Base-by-base conservation (phyloP, 192 early-diverging fungal genomes). In the Mortierella hygrophila region DNA sequence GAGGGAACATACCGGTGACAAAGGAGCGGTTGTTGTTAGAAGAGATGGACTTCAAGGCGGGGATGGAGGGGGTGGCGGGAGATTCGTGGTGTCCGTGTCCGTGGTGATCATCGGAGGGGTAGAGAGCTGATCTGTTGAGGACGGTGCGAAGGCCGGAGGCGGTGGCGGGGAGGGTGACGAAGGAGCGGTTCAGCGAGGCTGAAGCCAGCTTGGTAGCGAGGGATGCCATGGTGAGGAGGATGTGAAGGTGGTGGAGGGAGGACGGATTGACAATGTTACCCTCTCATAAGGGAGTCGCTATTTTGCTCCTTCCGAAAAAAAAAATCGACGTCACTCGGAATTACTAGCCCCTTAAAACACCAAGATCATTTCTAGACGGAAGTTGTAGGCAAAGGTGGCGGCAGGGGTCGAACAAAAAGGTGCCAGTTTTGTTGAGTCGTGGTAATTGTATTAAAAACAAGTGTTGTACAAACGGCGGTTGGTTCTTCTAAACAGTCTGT, bases 111-210 rank as follows among this genome's bases (percentile, higher is more conserved):
- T 92, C 88, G 60, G 85, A 88, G 18, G 72, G 75, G 74, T 76
- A 79, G 71, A 54, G 63, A 21, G 80, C 85, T n/a, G 91, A 87
- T 23, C 82, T 68, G 73, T 83, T 75, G 69, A 93, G 88, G 29
- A 90, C 76, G 40, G 86, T 78, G 78, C 87, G 89, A 69, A 93
- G 41, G 38, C 87, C 88, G 74, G 82, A 70, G 44, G 81, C 85
- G 46, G 87, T 82, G 69, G 89, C 89, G 63, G 90, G 89, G 42
- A 87, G 87, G 77, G 86, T 91, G 76, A 88, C 82, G 70, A 78
- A 87, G 40, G 92, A 82, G 78, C 92, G 92, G 83, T 93, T 93
- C 72, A 89, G 82, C 55, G 90, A 77, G 72, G 90, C 82, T 60
- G 90, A 89, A 76, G 90, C 90, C 82, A 91, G 75, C 75, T 81